These are phyloP conservation scores for Ceraceosorus guamensis DNA, from an alignment of 1,284 basidiomycete genomes.

Conservation along the genomic window DNA sequence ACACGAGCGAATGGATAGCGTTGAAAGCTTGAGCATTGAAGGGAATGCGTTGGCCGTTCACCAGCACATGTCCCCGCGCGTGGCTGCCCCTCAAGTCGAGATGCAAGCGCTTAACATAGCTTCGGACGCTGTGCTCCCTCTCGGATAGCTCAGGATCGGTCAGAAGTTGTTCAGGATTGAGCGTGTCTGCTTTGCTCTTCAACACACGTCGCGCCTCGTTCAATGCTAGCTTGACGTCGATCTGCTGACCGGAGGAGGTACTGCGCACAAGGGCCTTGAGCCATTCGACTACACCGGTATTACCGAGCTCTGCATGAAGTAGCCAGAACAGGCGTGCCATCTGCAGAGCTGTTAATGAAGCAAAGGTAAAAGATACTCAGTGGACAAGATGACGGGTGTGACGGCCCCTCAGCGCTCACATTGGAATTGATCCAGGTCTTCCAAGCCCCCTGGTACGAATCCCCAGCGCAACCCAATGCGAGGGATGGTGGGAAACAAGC, in stretches of 20 bases:
- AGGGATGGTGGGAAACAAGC: constrained; percentile 20
- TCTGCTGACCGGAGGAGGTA: constrained; percentile 1
- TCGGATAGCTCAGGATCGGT: constrained; percentile 3
- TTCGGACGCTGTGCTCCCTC: constrained; percentile 10
- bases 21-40: constrained; percentile 57
- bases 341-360: constrained; percentile 7
- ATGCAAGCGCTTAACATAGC: constrained; percentile 25
- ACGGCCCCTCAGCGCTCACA: constrained; percentile 6
- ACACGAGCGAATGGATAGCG: constrained; percentile 19
- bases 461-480: constrained; percentile 37
- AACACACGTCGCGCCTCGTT: constrained; percentile 17
- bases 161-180: constrained; percentile 4
- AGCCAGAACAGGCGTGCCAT: constrained; percentile 36
- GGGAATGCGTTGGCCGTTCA: constrained; percentile 76
- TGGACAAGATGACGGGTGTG: background rate
- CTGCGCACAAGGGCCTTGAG: constrained; percentile 16
- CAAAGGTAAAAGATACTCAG: background rate
- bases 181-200: constrained; percentile 1
- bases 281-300: constrained; percentile 15
- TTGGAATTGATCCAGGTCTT: constrained; percentile 11
- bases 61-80: constrained; percentile 56
- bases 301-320: constrained; percentile 18
- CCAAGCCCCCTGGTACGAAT: constrained; percentile 31
- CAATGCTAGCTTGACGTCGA: constrained; percentile 17
- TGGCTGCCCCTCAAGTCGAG: constrained; percentile 12